A percentile compares a stretch with the other conserved stretches of the same genome.
Conservation (phyloP, 2,329 filamentous ascomycete species). For the Waltergamsia citrina region DNA sequence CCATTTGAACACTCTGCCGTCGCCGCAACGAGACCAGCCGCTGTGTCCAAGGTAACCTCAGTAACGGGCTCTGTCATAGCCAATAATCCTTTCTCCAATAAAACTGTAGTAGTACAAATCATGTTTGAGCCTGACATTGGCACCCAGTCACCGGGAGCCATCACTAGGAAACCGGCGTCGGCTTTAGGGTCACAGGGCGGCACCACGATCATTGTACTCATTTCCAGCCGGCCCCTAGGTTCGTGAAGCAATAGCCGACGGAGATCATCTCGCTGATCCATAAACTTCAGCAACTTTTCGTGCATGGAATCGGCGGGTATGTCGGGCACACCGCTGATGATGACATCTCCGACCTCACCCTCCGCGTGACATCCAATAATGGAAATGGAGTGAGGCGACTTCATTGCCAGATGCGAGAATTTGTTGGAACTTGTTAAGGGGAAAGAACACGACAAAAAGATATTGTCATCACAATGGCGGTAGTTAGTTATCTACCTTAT, state of each 20-base stretch:
- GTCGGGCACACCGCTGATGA: slow-evolving; percentile 35
- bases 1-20: slow-evolving; percentile 27
- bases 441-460: too few species aligned
- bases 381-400: slow-evolving; percentile 12
- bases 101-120: slow-evolving; percentile 29
- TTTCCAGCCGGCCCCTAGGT: slow-evolving; percentile 25
- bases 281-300: slow-evolving; percentile 34
- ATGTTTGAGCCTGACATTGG: slow-evolving; percentile 30
- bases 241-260: slow-evolving; percentile 28
- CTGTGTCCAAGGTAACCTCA: slow-evolving; percentile 9
- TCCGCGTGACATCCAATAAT: slow-evolving; percentile 28
- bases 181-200: slow-evolving; percentile 28
- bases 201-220: slow-evolving; percentile 24
- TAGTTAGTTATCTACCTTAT: too few species aligned
- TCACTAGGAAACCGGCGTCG: slow-evolving; percentile 29
- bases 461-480: too few species aligned
- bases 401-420: too few species aligned
- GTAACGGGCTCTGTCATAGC: slow-evolving; percentile 29
- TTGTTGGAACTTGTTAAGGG: too few species aligned
- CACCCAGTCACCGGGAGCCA: slow-evolving; percentile 10
- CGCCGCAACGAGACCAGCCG: slow-evolving; percentile 27
- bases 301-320: slow-evolving; percentile 32
- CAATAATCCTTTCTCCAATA: slow-evolving; percentile 34
- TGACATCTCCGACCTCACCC: slow-evolving; percentile 36
- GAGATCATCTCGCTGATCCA: slow-evolving; percentile 22